Percentiles rank a stretch among this genome's conserved stretches.
Evolutionary conservation across 768 basidiomycete genomes (phyloP).

Genomic region (Tulasnella sp.): DNA sequence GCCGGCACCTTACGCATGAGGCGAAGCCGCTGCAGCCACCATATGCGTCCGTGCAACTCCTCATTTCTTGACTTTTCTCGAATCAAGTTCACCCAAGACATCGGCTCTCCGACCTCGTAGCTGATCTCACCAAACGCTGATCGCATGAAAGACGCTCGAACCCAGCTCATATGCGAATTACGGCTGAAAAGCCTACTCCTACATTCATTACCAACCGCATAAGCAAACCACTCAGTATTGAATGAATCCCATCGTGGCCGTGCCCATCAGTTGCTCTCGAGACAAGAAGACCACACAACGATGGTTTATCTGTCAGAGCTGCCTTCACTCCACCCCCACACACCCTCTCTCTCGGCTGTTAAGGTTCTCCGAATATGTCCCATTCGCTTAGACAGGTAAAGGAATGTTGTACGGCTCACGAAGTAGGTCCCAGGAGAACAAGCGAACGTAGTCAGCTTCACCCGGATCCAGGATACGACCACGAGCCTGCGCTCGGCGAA

Average conservation of each 20-base stretch:
- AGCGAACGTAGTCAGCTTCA: neutral
- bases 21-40: slow-evolving; percentile 10
- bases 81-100: neutral
- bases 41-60: neutral
- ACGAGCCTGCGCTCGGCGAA: neutral
- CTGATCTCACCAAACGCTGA: neutral
- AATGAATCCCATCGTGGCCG: neutral
- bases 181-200: neutral
- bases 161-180: neutral
- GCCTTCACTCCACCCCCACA: neutral
- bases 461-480: neutral
- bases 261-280: neutral
- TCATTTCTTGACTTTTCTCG: neutral
- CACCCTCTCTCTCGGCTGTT: neutral
- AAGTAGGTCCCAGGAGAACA: neutral
- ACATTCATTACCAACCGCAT: neutral
- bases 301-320: neutral
- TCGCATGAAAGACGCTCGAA: neutral
- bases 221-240: neutral
- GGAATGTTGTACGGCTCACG: neutral
- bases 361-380: neutral
- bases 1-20: slow-evolving; percentile 4
- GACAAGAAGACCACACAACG: neutral
- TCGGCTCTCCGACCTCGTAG: neutral
- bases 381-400: neutral